A percentile compares a stretch with the other conserved stretches of the same genome.
Evolutionary conservation across 495 filamentous ascomycete genomes (phyloP).

Genomic region (Pyronema omphalodes): DNA sequence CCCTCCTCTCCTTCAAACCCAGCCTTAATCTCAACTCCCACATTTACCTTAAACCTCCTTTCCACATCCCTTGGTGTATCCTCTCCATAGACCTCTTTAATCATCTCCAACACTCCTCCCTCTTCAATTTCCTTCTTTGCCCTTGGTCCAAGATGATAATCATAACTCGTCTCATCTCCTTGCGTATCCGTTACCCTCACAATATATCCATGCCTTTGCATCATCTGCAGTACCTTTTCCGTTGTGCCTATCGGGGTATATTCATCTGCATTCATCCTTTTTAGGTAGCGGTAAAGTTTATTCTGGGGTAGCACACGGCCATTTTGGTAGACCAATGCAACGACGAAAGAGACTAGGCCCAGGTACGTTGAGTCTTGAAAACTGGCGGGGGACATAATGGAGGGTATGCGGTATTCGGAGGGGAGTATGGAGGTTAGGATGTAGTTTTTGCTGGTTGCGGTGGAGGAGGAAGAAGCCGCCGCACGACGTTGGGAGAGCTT

Average conservation of each 20-base stretch:
- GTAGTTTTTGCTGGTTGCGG: conserved; percentile 37
- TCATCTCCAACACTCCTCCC: conserved; percentile 48
- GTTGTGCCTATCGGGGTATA: conserved; percentile 62
- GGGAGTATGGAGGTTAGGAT: conserved; percentile 58
- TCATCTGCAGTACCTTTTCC: conserved; percentile 51
- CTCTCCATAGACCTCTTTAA: conserved; percentile 39
- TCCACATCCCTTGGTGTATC: conserved; percentile 33
- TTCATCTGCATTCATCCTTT: conserved; percentile 53
- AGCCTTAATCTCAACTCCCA: conserved; percentile 28
- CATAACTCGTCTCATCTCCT: conserved; percentile 35
- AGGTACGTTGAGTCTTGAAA: conserved; percentile 58
- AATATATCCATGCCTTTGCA: conserved; percentile 70
- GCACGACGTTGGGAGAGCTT: conserved; percentile 56
- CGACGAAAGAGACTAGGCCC: conserved; percentile 59
- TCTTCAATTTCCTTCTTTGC: conserved; percentile 74
- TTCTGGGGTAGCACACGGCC: conserved; percentile 55
- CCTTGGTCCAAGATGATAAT: conserved; percentile 33
- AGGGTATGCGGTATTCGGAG: conserved; percentile 37
- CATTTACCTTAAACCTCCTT: conserved; percentile 33
- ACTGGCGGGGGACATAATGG: conserved; percentile 45
- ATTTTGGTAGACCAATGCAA: conserved; percentile 53
- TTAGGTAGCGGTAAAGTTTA: conserved; percentile 54
- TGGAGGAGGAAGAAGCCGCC: conserved; percentile 34
- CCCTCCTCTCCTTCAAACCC: not conserved
- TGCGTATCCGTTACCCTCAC: conserved; percentile 44